Base-by-base conservation (phyloP, 1,139 yeast species). In the Hemisphaericaspora lyxosophila region DNA sequence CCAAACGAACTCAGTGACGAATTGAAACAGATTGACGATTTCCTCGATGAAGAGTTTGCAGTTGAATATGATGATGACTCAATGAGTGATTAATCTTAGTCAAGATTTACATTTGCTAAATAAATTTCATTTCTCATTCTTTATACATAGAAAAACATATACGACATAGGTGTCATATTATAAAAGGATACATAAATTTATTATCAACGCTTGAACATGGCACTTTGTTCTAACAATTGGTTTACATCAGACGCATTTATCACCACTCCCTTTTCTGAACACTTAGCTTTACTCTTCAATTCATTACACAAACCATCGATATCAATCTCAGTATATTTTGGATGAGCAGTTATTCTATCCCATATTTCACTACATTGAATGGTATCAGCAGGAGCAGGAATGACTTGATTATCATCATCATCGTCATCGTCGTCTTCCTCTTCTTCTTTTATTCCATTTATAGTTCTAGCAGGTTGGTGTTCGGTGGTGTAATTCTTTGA, bases 271-370 rank as follows among this genome's bases (percentile, higher is more conserved):
- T 73, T 70, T 55, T 90, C 97, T 4, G 95, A 83, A 67, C 98
- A 92, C 62, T 88, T 89, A n/a, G 97, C 97, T 73, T 90, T 92
- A 31, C 81, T 66, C 63, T 90, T 84, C 57, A 92, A 74, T 62
- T 92, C 98, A 28, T 67, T 60, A 72, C 98, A 92, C 55, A 92
- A 75, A 2, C 96, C 94, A 58, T 90, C 97, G 47, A 92, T 89
- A 61, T 92, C 97, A 41, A 92, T 72, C 44, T 90, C 96, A 5
- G 94, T 81, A 61, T 90, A 92, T 58, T 85, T 81, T 25, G 98
- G 97, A 70, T 92, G 97, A 12, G 95, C 67, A 3, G 96, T 86
- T 28, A 92, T 85, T 54, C 97, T 77, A 59, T 90, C 97, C 98
- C 98, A 92, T 16, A 90, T 85, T 51, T 89, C 97, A 0, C 95